Evolutionary conservation across 345 rosid genomes (phyloP), one percentile per base, ranked within the genome.

Genomic region (Aquilaria sinensis): DNA sequence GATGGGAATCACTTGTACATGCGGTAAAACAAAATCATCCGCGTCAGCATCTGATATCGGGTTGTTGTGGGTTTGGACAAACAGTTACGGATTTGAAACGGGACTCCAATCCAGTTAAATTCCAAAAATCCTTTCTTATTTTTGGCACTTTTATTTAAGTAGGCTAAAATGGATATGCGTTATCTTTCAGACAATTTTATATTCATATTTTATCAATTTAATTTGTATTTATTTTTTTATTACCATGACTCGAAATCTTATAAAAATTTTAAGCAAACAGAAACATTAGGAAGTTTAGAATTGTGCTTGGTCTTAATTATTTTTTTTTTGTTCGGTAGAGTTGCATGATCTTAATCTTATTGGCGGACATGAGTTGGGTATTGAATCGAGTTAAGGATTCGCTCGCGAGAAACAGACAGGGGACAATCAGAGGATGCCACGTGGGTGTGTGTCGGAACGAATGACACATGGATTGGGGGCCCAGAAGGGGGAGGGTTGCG

Each of bases 301-400:
- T 23, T 23, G 23, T 1, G 23, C 23, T 23, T 23, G 23, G 23
- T 23, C 23, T 23, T 23, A 23, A 23, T 23, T 23, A 23, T 23
- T 23, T 16, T 16, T 16, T 23, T 23, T 23, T 23, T 23, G 23
- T 23, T 23, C 1, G 23, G 23, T 23, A 23, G 23, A 23, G 23
- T 23, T 23, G 23, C 23, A 23, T 23, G 23, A 23, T 23, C 23
- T 23, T 16, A 0, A 47, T 46, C 8, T 14, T 5, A 41, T 57
- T 55, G 58, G 58, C 16, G 71, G 70, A 68, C 67, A 62, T 50
- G 31, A 66, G 67, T 58, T 30, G 9, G 32, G 43, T 37, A 14
- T 72, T 57, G 31, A 9, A 61, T 61, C 47, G 37, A 11, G 61
- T 50, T 53, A 6, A 2, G 9, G 6, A 58, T 41, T 33, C 48